A percentile compares a stretch with the other conserved stretches of the same genome.
Evolutionary conservation across 495 filamentous ascomycete genomes (phyloP).

Genomic region (Penicillium cataractarum): DNA sequence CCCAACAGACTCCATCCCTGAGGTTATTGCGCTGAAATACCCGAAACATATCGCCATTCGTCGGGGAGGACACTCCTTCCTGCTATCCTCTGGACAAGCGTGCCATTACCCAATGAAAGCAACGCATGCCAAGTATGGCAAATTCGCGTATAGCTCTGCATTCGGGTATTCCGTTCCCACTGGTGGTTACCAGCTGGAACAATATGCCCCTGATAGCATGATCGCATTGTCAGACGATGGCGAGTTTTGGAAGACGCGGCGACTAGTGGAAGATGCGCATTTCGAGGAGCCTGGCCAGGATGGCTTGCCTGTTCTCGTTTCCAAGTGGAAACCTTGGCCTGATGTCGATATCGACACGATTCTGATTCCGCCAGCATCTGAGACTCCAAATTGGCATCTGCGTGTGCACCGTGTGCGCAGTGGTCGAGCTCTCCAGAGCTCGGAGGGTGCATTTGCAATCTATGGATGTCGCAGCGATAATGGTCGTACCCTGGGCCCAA

Average conservation of each 20-base stretch:
- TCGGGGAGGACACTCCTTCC: slow-evolving; percentile 67
- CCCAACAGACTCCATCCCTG: slow-evolving; percentile 55
- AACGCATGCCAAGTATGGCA: slow-evolving; percentile 80
- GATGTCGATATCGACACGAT: slow-evolving; percentile 67
- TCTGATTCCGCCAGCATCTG: slow-evolving; percentile 59
- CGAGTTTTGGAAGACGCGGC: slow-evolving; percentile 77
- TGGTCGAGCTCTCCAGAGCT: slow-evolving; percentile 63
- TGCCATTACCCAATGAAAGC: slow-evolving; percentile 80
- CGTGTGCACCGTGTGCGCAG: slow-evolving; percentile 63
- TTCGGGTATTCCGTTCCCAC: slow-evolving; percentile 79
- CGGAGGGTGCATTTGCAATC: slow-evolving; percentile 73
- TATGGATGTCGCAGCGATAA: slow-evolving; percentile 60
- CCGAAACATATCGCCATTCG: slow-evolving; percentile 68
- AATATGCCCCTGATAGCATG: slow-evolving; percentile 73
- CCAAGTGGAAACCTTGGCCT: slow-evolving; percentile 66
- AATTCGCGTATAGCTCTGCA: slow-evolving; percentile 73
- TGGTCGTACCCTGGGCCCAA: slow-evolving; percentile 60
- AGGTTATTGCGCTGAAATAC: slow-evolving; percentile 60
- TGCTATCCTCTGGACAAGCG: slow-evolving; percentile 74
- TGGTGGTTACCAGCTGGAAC: slow-evolving; percentile 73
- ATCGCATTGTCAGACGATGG: slow-evolving; percentile 78
- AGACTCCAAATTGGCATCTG: slow-evolving; percentile 68
- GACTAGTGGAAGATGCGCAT: slow-evolving; percentile 59
- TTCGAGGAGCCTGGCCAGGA: slow-evolving; percentile 55
- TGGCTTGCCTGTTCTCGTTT: slow-evolving; percentile 59